Percentiles rank a stretch among this genome's conserved stretches.
These are phyloP conservation scores for Picea engelmannii DNA, from an alignment of 83 land plant species.

Conservation along the genomic window DNA sequence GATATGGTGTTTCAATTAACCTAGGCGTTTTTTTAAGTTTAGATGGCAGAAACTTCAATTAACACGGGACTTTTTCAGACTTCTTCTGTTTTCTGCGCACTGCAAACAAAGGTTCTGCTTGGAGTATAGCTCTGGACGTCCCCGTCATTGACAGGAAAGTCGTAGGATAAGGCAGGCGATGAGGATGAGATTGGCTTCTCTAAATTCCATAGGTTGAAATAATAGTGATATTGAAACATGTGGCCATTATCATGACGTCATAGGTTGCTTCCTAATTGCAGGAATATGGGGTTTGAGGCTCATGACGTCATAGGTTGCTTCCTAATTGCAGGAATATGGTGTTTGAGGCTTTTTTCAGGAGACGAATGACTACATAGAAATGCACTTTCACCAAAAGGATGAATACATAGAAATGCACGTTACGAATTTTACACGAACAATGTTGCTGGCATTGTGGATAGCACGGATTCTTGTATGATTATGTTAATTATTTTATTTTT, in stretches of 20 bases:
- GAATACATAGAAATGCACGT: slow-evolving; percentile 30
- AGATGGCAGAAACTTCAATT: too few relatives aligned
- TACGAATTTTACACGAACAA: not conserved
- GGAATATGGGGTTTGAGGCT: not conserved
- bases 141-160: not conserved
- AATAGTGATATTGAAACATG: not conserved
- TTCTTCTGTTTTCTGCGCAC: not conserved
- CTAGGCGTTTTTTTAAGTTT: too few relatives aligned
- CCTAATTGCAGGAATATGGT: slow-evolving; percentile 5
- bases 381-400: slow-evolving; percentile 19
- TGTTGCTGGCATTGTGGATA: too few relatives aligned
- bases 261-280: slow-evolving; percentile 19
- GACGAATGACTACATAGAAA: slow-evolving; percentile 26
- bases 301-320: slow-evolving; percentile 5
- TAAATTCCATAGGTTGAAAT: not conserved
- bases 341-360: slow-evolving; percentile 19
- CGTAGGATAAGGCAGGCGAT: too few relatives aligned
- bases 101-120: not conserved
- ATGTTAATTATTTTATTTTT: too few relatives aligned
- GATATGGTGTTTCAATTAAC: too few relatives aligned
- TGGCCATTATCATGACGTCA: too few relatives aligned
- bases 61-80: too few relatives aligned
- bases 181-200: not conserved
- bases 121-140: not conserved
- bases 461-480: too few relatives aligned